phyloP scores from a whole-genome alignment of 179 eudicot genomes.

The Beta macrorhiza region DNA sequence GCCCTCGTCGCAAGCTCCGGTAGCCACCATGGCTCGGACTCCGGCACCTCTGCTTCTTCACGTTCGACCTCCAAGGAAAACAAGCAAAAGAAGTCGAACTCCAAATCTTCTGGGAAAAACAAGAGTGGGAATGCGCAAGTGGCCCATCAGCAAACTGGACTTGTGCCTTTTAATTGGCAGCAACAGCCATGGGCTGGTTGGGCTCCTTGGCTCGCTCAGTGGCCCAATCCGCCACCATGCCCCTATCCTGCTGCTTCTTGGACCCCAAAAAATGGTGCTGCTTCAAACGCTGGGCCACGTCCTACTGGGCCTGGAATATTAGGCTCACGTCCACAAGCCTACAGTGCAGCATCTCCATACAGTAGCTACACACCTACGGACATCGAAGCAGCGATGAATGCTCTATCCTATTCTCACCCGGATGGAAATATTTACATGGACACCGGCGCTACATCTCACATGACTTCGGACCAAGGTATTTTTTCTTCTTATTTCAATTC shows the following conservation, averaged over 20 bases:
- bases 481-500: background rate
- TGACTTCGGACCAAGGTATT: background rate
- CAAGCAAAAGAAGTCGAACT: too few relatives aligned
- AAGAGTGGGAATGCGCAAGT: too few relatives aligned
- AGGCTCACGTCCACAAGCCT: background rate
- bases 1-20: background rate
- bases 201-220: background rate
- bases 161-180: background rate
- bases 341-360: background rate
- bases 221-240: background rate
- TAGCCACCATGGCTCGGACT: background rate
- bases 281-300: background rate
- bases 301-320: background rate
- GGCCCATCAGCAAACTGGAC: background rate
- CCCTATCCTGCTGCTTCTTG: too few relatives aligned
- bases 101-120: too few relatives aligned
- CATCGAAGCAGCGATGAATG: constrained; percentile 9
- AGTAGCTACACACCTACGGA: constrained; percentile 4
- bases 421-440: background rate
- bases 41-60: too few relatives aligned
- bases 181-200: background rate
- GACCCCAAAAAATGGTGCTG: background rate
- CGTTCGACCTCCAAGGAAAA: too few relatives aligned
- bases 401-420: background rate
- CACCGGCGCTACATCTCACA: too few relatives aligned